Conservation (phyloP, 805 yeast species). For the Wickerhamiella dianesei region DNA sequence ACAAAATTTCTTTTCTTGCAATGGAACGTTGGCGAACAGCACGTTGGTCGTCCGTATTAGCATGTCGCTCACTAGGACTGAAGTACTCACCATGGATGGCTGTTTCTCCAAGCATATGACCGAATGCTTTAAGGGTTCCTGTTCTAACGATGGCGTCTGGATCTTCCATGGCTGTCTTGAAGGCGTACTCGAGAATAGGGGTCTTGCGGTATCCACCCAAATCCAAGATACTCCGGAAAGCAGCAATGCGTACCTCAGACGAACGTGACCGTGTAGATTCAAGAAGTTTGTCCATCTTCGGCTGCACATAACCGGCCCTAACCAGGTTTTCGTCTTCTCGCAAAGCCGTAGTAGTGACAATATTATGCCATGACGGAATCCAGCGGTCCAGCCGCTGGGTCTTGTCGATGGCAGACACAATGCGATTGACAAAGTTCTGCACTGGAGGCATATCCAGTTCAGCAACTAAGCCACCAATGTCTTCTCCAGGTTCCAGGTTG, state of each 20-base stretch:
- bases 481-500: constrained; percentile 9
- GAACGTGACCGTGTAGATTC: constrained; percentile 37
- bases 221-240: constrained; percentile 54
- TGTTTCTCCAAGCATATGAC: constrained; percentile 45
- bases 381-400: constrained; percentile 70
- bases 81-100: constrained; percentile 43
- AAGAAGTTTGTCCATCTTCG: constrained; percentile 43
- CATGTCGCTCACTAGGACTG: constrained; percentile 12
- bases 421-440: constrained; percentile 31
- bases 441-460: constrained; percentile 7
- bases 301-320: constrained; percentile 36
- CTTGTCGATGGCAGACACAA: constrained; percentile 56
- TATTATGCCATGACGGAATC: constrained; percentile 59
- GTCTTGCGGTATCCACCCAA: constrained; percentile 68
- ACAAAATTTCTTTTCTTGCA: constrained; percentile 50
- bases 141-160: constrained; percentile 39
- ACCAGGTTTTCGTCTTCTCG: constrained; percentile 48
- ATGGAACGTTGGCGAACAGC: constrained; percentile 49
- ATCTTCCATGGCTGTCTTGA: constrained; percentile 44
- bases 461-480: constrained; percentile 6
- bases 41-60: constrained; percentile 13
- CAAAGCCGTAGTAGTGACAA: constrained; percentile 44
- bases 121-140: constrained; percentile 35
- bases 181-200: constrained; percentile 46
- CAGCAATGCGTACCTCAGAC: constrained; percentile 45